Conservation (phyloP, 1,139 yeast genomes). For the Zhuliangozyma parablackwelliae region DNA sequence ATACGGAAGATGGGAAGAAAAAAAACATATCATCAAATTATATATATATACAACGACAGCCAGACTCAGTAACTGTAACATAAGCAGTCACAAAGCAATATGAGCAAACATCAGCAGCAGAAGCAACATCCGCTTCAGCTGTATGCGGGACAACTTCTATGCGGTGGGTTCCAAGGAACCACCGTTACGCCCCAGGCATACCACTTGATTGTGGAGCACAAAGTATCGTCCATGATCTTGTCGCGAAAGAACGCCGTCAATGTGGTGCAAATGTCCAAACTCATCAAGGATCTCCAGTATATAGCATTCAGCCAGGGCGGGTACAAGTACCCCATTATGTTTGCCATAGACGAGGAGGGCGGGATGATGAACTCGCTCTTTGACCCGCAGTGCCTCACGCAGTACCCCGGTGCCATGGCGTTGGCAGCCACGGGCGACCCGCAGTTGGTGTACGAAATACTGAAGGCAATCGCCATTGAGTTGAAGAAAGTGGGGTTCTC, state of each 20-base stretch:
- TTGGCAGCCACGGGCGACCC: constrained; percentile 53
- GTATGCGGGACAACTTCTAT: constrained; percentile 50
- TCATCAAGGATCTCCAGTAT: constrained; percentile 52
- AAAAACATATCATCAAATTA: no score
- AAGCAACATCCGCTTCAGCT: no score
- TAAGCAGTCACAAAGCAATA: neutral
- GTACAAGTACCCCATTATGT: constrained; percentile 55
- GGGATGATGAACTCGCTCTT: constrained; percentile 64
- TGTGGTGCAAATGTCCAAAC: constrained; percentile 47
- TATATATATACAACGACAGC: no score
- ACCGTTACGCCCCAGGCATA: constrained; percentile 54
- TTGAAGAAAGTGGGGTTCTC: constrained; percentile 52
- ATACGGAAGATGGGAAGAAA: neutral
- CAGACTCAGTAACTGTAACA: neutral
- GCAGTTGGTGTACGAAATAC: constrained; percentile 48
- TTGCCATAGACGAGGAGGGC: constrained; percentile 81
- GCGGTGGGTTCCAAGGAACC: constrained; percentile 62
- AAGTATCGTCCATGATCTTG: constrained; percentile 55
- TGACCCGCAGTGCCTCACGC: constrained; percentile 50
- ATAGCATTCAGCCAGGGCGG: constrained; percentile 50
- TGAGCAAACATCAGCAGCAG: constrained; percentile 1
- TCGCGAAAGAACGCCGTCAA: constrained; percentile 50
- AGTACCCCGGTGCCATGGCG: constrained; percentile 67
- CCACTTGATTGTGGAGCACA: constrained; percentile 50
- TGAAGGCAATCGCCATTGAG: constrained; percentile 54